Conservation (phyloP, 2,329 filamentous ascomycete genomes). For the Fusarium dlaminii region DNA sequence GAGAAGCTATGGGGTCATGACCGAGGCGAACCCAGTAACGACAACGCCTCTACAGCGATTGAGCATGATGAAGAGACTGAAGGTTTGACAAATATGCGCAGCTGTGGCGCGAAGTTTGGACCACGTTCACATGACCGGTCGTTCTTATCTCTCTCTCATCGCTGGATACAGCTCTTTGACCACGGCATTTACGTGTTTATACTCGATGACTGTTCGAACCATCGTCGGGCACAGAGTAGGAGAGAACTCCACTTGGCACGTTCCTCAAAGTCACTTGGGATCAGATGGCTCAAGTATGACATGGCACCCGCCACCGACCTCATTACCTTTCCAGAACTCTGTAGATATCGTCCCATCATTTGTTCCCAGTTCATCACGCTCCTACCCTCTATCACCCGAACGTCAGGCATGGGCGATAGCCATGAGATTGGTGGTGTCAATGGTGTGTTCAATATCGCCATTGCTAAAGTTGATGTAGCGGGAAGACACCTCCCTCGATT, state of each 20-base stretch:
- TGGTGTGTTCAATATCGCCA: neutral
- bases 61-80: neutral
- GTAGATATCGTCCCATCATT: neutral
- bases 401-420: neutral
- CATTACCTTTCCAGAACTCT: neutral
- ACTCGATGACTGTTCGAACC: neutral
- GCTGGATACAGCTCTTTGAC: neutral
- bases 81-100: neutral
- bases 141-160: neutral
- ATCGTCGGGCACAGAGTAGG: neutral
- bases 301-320: neutral
- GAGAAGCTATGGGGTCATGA: neutral
- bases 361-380: neutral
- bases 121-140: neutral
- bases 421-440: neutral
- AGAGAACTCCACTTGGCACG: neutral
- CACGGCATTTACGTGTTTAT: neutral
- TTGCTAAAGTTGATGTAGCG: neutral
- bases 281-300: neutral
- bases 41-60: neutral
- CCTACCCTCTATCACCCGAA: neutral
- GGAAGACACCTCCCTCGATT: neutral
- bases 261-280: neutral
- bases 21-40: neutral
- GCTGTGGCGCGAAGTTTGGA: neutral